Evolutionary conservation across 805 yeast species (phyloP).

Genomic region (Teunomyces kruisii): DNA sequence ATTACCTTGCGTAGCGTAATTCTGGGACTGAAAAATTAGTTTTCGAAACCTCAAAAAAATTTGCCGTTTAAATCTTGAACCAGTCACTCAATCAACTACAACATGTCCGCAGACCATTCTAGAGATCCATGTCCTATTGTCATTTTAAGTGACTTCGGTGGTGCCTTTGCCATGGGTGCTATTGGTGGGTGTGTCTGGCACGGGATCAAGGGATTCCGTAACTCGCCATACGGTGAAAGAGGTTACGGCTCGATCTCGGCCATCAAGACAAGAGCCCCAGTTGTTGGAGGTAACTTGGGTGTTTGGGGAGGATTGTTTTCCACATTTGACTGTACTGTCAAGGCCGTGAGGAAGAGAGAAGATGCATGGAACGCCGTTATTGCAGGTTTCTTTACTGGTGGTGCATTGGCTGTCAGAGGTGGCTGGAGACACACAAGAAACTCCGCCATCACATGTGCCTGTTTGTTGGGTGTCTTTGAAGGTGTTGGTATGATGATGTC

Average conservation of each 20-base stretch:
- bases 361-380: slow-evolving; percentile 98
- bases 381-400: slow-evolving; percentile 98
- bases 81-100: slow-evolving; percentile 5
- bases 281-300: slow-evolving; percentile 98
- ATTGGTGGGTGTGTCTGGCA: slow-evolving; percentile 99
- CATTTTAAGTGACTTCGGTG: slow-evolving; percentile 95
- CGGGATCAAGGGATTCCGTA: slow-evolving; percentile 97
- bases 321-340: slow-evolving; percentile 91
- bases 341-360: slow-evolving; percentile 94
- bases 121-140: slow-evolving; percentile 99
- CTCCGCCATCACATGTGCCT: slow-evolving; percentile 96
- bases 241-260: slow-evolving; percentile 86
- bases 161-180: slow-evolving; percentile 99
- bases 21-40: slow-evolving; percentile 7
- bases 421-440: slow-evolving; percentile 97
- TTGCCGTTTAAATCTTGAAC: neutral
- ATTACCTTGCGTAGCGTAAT: slow-evolving; percentile 4
- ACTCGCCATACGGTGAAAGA: slow-evolving; percentile 96
- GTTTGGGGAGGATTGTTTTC: slow-evolving; percentile 99
- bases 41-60: slow-evolving; percentile 5
- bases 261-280: slow-evolving; percentile 95
- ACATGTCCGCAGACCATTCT: slow-evolving; percentile 92
- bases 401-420: slow-evolving; percentile 96
- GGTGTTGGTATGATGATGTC: slow-evolving; percentile 98
- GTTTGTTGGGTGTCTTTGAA: slow-evolving; percentile 93